These are phyloP conservation scores for Colletotrichum tofieldiae DNA, from an alignment of 2,329 filamentous ascomycete species.

Conservation along the genomic window DNA sequence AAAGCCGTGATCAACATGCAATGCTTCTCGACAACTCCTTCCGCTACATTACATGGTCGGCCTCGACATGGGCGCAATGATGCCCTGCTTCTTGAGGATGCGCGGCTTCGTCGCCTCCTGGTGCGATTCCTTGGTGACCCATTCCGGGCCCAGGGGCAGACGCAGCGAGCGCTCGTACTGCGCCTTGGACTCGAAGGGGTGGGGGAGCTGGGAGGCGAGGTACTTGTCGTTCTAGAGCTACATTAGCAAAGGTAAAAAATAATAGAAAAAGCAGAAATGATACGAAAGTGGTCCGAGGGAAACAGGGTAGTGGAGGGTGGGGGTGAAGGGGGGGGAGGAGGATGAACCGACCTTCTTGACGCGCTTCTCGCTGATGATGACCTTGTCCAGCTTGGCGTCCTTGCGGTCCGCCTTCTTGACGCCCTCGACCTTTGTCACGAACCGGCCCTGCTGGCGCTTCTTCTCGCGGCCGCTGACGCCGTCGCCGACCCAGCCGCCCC, in stretches of 20 bases:
- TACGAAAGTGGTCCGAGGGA: neutral
- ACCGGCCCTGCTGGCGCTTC: slow-evolving; percentile 74
- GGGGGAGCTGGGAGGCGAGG: slow-evolving; percentile 85
- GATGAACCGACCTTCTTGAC: slow-evolving; percentile 81
- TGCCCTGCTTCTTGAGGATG: slow-evolving; percentile 90
- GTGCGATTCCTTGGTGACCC: slow-evolving; percentile 96
- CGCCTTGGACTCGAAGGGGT: slow-evolving; percentile 88
- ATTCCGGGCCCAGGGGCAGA: slow-evolving; percentile 92
- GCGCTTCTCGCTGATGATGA: slow-evolving; percentile 94
- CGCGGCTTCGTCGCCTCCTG: slow-evolving; percentile 91
- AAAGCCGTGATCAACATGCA: slow-evolving; percentile 6
- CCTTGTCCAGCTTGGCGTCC: slow-evolving; percentile 85
- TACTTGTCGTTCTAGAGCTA: slow-evolving; percentile 82
- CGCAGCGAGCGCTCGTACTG: slow-evolving; percentile 94
- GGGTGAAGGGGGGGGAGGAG: neutral
- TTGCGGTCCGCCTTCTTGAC: slow-evolving; percentile 83
- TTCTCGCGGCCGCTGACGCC: slow-evolving; percentile 82
- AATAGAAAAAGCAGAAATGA: slow-evolving; percentile 13
- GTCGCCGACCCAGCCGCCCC: slow-evolving; percentile 92
- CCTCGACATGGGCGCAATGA: slow-evolving; percentile 90
- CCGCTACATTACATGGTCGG: slow-evolving; percentile 64
- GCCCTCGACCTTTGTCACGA: slow-evolving; percentile 78
- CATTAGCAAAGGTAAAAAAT: slow-evolving; percentile 15
- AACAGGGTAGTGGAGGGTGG: neutral
- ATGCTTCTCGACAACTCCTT: neutral